Evolutionary conservation across 2,329 filamentous ascomycete genomes (phyloP), one percentile per base, ranked within the genome.

Genomic region (Verticillium nubilum): DNA sequence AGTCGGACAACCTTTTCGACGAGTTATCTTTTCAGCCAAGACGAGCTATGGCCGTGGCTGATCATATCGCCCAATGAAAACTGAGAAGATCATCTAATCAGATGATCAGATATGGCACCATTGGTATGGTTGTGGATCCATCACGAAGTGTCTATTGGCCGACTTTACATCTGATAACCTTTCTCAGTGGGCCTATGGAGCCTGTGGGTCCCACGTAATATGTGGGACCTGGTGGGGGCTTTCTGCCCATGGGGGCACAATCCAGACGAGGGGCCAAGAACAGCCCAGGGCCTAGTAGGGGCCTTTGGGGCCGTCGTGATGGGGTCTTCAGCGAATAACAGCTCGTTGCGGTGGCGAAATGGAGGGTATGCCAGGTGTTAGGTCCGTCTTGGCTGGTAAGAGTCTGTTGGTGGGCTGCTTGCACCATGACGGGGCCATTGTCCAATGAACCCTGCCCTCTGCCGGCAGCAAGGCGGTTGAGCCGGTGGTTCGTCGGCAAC

Each of bases 61-160:
- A 56, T 56, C 23, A 47, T 25, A 15, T 37, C 25, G n/a, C 15
- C 62, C 50, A 63, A 62, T 63, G 31, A 26, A 19, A 42, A 17
- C 23, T 9, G n/a, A 23, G 52, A 47, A 26, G 56, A 56, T 56
- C 62, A 63, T 63, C 62, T 64, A 59, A 64, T 64, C 62, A 62
- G 62, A 64, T 64, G 61, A 62, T 64, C 62, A 62, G 60, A 60
- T 62, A 60, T 60, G 58, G 57, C 56, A 58, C 59, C 55, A 62
- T 62, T 57, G 50, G 54, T 13, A 42, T 33, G 17, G 5, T 17
- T n/a, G 56, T 58, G 42, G 56, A 50, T 27, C 27, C 12, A 5
- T 12, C 28, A 12, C 42, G 5, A 7, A 9, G 17, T 10, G n/a
- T 12, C n/a, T 5, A 42, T 56, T 37, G 54, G 33, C 54, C 17